Base-by-base conservation (phyloP, 768 basidiomycete genomes). In the Mycena maculata region DNA sequence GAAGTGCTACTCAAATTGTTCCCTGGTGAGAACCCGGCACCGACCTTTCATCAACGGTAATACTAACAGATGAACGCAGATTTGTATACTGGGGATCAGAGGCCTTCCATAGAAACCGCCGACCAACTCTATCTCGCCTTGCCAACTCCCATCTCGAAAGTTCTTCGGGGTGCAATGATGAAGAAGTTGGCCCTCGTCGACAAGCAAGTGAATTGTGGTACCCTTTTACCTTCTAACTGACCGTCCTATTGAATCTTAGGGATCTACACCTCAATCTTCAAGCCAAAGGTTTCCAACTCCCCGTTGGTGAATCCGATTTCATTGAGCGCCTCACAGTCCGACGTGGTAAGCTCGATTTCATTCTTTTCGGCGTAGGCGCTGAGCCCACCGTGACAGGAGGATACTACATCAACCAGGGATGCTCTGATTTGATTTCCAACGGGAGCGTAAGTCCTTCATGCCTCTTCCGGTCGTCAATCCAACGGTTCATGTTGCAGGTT, bases 401-500 rank as follows among this genome's bases (percentile, higher is more conserved):
- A 2, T 58, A 45, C 25, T 58, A 58, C 16, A 58, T 58, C 30
- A 42, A 58, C 44, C 56, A 58, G 22, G 56, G 56, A 30, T 58
- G 56, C 30, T 58, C 42, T 31, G 56, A 18, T 18, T n/a, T 58
- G 28, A 58, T 58, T 31, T 25, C 42, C 4, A 31, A 45, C 28
- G 56, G 56, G 8, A 58, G 31, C 31, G 56, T 45, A 33, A 30
- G 56, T 45, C 28, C 18, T n/a, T n/a, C n/a, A n/a, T n/a, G n/a
- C 27, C 27, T 27, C 30, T 16, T 25, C n/a, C 28, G 18, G 41
- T 23, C 20, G 16, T n/a, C 16, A 18, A 4, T 23, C 11, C 15
- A 30, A 20, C 22, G n/a, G 22, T 20, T 33, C 15, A 44, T 16
- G 22, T 44, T 20, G 12, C 22, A 58, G 56, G 20, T 58, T 2